A percentile compares a stretch with the other conserved stretches of the same genome.
These are phyloP conservation scores for Aspergillus sp. DNA, from an alignment of 2,329 filamentous ascomycete genomes.

Conservation along the genomic window DNA sequence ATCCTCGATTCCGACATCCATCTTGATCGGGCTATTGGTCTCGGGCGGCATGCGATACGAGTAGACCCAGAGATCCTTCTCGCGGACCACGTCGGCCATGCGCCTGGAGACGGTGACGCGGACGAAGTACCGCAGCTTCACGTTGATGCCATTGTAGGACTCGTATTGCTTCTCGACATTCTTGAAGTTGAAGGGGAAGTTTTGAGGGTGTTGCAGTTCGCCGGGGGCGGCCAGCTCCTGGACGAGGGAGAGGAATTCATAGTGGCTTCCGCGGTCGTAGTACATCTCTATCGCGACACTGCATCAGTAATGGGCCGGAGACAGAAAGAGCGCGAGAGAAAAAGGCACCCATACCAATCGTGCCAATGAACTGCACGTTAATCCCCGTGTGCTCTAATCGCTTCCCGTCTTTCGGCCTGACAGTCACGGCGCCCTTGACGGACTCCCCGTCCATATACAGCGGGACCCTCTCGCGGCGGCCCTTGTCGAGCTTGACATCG, in stretches of 20 bases:
- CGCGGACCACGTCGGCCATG: constrained; percentile 95
- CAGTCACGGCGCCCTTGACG: constrained; percentile 89
- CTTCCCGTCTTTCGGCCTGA: constrained; percentile 96
- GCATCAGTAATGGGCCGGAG: not conserved
- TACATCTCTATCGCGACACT: constrained; percentile 70
- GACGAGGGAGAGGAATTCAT: constrained; percentile 94
- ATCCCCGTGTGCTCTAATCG: constrained; percentile 95
- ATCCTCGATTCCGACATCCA: constrained; percentile 99
- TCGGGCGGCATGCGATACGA: constrained; percentile 96
- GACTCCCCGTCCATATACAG: constrained; percentile 98
- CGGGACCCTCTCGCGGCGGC: constrained; percentile 89
- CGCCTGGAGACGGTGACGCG: constrained; percentile 91
- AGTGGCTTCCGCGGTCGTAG: constrained; percentile 97
- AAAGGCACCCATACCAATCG: constrained; percentile 61
- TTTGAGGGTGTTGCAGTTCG: constrained; percentile 96
- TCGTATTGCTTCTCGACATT: constrained; percentile 99
- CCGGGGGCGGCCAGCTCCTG: constrained; percentile 95
- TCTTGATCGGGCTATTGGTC: constrained; percentile 98
- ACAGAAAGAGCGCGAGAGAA: not conserved
- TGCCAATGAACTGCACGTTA: constrained; percentile 99
- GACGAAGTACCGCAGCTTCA: constrained; percentile 96
- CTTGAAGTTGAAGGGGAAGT: constrained; percentile 99
- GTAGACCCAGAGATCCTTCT: constrained; percentile 99
- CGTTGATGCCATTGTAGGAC: constrained; percentile 99
- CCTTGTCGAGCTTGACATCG: constrained; percentile 97